Conservation (phyloP, 2,329 filamentous ascomycete species). For the Phaeosphaeriaceae sp. region DNA sequence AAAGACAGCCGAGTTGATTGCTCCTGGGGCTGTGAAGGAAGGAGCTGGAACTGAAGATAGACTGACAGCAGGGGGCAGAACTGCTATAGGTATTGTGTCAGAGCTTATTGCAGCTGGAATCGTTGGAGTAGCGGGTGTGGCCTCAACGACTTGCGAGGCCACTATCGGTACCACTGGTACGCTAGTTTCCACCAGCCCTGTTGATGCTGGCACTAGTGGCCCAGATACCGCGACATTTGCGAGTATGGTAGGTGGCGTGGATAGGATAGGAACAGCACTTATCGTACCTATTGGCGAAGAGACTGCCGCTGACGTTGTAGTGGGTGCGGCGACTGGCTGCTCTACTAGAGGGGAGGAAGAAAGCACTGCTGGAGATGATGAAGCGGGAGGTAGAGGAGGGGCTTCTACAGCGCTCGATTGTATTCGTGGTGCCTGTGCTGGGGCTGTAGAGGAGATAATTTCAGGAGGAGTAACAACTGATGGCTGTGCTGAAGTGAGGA, state of each 20-base stretch:
- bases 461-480: conserved; percentile 26
- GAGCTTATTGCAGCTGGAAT: conserved; percentile 35
- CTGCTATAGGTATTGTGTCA: conserved; percentile 38
- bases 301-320: conserved; percentile 32
- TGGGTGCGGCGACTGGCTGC: conserved; percentile 23
- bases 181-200: conserved; percentile 11
- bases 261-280: conserved; percentile 36
- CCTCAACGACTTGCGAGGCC: conserved; percentile 14
- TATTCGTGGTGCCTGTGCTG: conserved; percentile 28
- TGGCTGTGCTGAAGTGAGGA: conserved; percentile 18
- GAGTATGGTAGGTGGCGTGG: conserved; percentile 25
- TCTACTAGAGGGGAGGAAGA: conserved; percentile 15
- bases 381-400: conserved; percentile 20
- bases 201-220: conserved; percentile 13
- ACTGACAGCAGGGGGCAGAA: conserved; percentile 20
- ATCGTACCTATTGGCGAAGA: conserved; percentile 45
- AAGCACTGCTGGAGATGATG: conserved; percentile 13
- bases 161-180: conserved; percentile 13
- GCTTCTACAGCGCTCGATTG: conserved; percentile 26
- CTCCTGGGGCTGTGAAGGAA: conserved; percentile 12
- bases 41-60: conserved; percentile 9
- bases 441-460: conserved; percentile 25
- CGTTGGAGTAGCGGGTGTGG: conserved; percentile 17
- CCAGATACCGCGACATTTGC: conserved; percentile 26
- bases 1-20: conserved; percentile 15